Base-by-base conservation (phyloP, 2,329 filamentous ascomycete species). In the Torrubiellomyces zombiae region DNA sequence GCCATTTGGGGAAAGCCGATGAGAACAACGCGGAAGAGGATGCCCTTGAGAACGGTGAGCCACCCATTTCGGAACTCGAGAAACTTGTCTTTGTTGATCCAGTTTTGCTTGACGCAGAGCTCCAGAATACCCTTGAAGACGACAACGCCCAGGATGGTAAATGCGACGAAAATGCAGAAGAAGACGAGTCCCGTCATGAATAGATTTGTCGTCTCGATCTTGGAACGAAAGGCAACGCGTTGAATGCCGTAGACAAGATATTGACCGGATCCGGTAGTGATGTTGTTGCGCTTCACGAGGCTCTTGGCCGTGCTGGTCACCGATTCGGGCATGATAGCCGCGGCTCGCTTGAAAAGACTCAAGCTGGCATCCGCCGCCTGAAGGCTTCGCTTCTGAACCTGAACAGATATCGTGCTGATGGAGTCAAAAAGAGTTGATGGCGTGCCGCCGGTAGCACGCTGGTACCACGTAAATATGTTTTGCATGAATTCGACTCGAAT, bases 61-160 rank as follows among this genome's bases (percentile, higher is more conserved):
- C 86, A 94, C 38, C 82, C 83, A 41, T 89, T 86, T 34, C 86
- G 76, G 67, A 95, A 94, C 40, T 94, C 85, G 38, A 76, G 62
- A 52, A 94, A 94, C 40, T 80, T 83, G 45, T 93, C 78, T 28
- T 62, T 60, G 54, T 81, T 78, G 60, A 93, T 82, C 63, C 70
- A 77, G 40, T 72, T 71, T 33, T 69, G 62, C 55, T 72, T 82
- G 38, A 73, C 72, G 8, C 76, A 69, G 24, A 78, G 47, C 50
- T 94, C 85, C 48, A 76, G 82, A 36, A 75, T 53, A 29, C 64
- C 75, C 56, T 94, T 93, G 65, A 91, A 92, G 15, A 71, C 52
- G 20, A 72, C 60, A 13, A 94, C 79, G 21, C 69, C 61, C 16
- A 85, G 44, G 27, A 79, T 65, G 24, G 80, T 79, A 33, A 85